Percentiles rank a stretch among this genome's conserved stretches.
Evolutionary conservation across 2,329 filamentous ascomycete genomes (phyloP).

Genomic region (Kalmusia sp.): DNA sequence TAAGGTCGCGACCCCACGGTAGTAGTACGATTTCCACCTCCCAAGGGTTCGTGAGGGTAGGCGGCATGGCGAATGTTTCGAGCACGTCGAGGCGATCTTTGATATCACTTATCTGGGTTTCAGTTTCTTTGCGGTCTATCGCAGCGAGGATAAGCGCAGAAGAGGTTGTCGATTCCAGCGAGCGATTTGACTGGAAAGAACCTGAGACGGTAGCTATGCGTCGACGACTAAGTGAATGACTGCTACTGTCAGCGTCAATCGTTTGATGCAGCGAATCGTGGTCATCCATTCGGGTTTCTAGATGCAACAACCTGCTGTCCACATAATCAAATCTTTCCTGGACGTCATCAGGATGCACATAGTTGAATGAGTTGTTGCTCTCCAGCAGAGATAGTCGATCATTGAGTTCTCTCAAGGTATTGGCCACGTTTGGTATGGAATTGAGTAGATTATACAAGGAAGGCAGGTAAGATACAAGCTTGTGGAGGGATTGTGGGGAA

Average conservation of each 20-base stretch:
- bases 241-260: constrained; percentile 39
- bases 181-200: constrained; percentile 52
- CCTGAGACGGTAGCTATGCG: constrained; percentile 39
- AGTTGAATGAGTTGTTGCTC: constrained; percentile 72
- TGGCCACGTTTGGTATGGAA: constrained; percentile 47
- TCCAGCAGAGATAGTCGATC: constrained; percentile 73
- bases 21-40: constrained; percentile 78
- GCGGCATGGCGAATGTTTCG: constrained; percentile 61
- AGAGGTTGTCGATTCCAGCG: constrained; percentile 46
- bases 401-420: constrained; percentile 66
- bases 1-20: constrained; percentile 67
- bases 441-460: constrained; percentile 46
- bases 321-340: constrained; percentile 71
- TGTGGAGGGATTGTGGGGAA: constrained; percentile 41
- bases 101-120: constrained; percentile 54
- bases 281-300: constrained; percentile 64
- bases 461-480: constrained; percentile 44
- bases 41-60: constrained; percentile 71
- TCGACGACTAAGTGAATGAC: constrained; percentile 31
- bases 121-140: constrained; percentile 48
- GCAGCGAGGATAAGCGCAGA: constrained; percentile 44
- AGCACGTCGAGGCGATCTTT: constrained; percentile 60
- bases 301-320: constrained; percentile 72
- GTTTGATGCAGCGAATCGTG: constrained; percentile 45
- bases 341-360: constrained; percentile 71